A percentile compares a stretch with the other conserved stretches of the same genome.
These are phyloP conservation scores for Croton laevigatus DNA, from an alignment of 441 rosid genomes.

Conservation along the genomic window DNA sequence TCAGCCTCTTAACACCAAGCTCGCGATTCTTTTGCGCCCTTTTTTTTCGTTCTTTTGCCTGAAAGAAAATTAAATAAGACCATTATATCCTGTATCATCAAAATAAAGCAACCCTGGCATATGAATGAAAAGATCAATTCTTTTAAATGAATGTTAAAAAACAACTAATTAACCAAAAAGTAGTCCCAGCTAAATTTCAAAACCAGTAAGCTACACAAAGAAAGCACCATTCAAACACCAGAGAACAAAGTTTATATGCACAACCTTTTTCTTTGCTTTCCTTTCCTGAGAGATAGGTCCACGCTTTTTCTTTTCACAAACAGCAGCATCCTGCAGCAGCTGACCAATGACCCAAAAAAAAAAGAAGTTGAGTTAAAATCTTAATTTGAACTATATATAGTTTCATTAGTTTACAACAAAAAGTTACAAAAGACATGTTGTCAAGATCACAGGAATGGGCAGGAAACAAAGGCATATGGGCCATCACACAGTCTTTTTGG, in stretches of 20 bases:
- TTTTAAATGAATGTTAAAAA: background rate
- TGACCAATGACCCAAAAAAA: slow-evolving; percentile 21
- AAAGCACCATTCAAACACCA: slow-evolving; percentile 11
- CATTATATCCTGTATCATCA: slow-evolving; percentile 1
- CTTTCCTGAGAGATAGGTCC: slow-evolving; percentile 45
- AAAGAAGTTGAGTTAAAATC: slow-evolving; percentile 4
- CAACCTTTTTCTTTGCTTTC: slow-evolving; percentile 71
- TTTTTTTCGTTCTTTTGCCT: slow-evolving; percentile 62
- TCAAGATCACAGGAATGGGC: background rate
- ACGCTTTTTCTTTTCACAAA: slow-evolving; percentile 40
- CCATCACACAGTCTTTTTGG: background rate
- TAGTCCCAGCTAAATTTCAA: background rate
- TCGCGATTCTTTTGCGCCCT: slow-evolving; percentile 68
- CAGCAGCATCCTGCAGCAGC: slow-evolving; percentile 39
- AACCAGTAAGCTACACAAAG: slow-evolving; percentile 1
- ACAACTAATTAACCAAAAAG: background rate
- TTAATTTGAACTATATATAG: background rate
- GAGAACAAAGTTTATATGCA: slow-evolving; percentile 7
- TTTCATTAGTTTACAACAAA: background rate
- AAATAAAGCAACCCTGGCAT: slow-evolving; percentile 1
- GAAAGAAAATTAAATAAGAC: slow-evolving; percentile 26
- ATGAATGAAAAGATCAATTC: slow-evolving; percentile 3
- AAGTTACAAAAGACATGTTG: background rate
- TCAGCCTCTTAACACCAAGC: slow-evolving; percentile 80
- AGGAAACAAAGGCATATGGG: background rate